Evolutionary conservation across 164 flowering plant species (phyloP).

Genomic region (Chloranthus sessilifolius): DNA sequence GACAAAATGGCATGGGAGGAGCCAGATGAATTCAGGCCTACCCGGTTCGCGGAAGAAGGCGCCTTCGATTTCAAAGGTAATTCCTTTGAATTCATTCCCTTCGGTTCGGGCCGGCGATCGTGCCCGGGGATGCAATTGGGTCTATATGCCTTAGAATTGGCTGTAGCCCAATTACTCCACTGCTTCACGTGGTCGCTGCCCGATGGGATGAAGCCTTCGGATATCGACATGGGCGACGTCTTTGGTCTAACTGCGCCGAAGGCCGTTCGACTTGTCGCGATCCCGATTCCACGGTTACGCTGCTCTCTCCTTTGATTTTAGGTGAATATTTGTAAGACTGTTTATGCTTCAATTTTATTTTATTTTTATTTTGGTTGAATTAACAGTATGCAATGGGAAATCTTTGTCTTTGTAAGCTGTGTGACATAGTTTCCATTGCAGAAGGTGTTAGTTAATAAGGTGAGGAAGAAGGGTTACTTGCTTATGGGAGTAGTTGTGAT

Average conservation of each 20-base stretch:
- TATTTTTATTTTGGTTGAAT: no score
- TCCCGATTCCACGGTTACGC: conserved; percentile 43
- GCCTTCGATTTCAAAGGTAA: conserved; percentile 63
- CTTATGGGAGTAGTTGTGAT: no score
- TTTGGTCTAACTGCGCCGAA: conserved; percentile 79
- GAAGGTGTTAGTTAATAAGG: no score
- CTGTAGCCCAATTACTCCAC: conserved; percentile 65
- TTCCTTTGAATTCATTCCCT: conserved; percentile 74
- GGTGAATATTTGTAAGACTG: no score
- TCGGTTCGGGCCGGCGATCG: conserved; percentile 85
- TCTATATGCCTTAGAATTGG: conserved; percentile 50
- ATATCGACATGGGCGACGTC: conserved; percentile 66
- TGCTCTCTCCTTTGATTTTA: conserved; percentile 29
- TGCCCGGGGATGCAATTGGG: conserved; percentile 93
- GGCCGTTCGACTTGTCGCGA: conserved; percentile 55
- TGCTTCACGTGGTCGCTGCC: conserved; percentile 76
- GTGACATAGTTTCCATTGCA: no score
- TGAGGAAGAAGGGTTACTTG: no score
- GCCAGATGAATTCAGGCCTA: conserved; percentile 47
- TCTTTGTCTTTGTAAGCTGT: no score
- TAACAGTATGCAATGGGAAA: no score
- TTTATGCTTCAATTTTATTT: no score
- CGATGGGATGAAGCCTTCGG: conserved; percentile 76
- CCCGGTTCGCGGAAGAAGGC: conserved; percentile 40
- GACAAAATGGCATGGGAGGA: conserved; percentile 62